phyloP scores from a whole-genome alignment of 2,329 filamentous ascomycete genomes.

The Ophiostoma tasmaniense region DNA sequence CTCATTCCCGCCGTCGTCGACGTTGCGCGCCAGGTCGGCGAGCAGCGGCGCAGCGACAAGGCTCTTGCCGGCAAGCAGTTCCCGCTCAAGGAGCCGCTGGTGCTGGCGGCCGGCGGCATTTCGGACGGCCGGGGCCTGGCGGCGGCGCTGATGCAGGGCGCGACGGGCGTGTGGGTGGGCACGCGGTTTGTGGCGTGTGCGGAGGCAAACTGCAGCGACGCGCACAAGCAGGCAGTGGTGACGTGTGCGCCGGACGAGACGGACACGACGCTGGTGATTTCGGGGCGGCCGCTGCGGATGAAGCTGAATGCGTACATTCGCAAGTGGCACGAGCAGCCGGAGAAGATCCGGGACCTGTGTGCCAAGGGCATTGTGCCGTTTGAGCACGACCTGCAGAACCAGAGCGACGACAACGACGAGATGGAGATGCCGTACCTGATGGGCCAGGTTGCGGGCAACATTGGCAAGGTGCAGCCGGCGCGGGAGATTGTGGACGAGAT shows the following conservation, averaged over 20 bases:
- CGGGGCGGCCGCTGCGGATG: slow-evolving; percentile 72
- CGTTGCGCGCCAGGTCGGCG: slow-evolving; percentile 60
- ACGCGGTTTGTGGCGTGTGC: slow-evolving; percentile 79
- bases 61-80: neutral
- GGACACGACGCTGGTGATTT: slow-evolving; percentile 70
- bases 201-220: slow-evolving; percentile 71
- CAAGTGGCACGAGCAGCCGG: slow-evolving; percentile 68
- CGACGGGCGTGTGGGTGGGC: slow-evolving; percentile 85
- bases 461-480: slow-evolving; percentile 71
- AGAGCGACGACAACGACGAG: slow-evolving; percentile 35
- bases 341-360: slow-evolving; percentile 67
- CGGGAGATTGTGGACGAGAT: slow-evolving; percentile 82
- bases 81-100: slow-evolving; percentile 46
- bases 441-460: slow-evolving; percentile 82
- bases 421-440: slow-evolving; percentile 83
- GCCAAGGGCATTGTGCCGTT: slow-evolving; percentile 71
- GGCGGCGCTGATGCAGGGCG: slow-evolving; percentile 77
- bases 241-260: slow-evolving; percentile 73
- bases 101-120: slow-evolving; percentile 84
- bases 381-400: slow-evolving; percentile 69
- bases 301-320: slow-evolving; percentile 76
- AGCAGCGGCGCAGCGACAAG: neutral
- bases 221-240: slow-evolving; percentile 80
- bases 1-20: slow-evolving; percentile 83
- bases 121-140: slow-evolving; percentile 75